Evolutionary conservation across 2,329 filamentous ascomycete species (phyloP).

Genomic region (Mariannaea elegans): DNA sequence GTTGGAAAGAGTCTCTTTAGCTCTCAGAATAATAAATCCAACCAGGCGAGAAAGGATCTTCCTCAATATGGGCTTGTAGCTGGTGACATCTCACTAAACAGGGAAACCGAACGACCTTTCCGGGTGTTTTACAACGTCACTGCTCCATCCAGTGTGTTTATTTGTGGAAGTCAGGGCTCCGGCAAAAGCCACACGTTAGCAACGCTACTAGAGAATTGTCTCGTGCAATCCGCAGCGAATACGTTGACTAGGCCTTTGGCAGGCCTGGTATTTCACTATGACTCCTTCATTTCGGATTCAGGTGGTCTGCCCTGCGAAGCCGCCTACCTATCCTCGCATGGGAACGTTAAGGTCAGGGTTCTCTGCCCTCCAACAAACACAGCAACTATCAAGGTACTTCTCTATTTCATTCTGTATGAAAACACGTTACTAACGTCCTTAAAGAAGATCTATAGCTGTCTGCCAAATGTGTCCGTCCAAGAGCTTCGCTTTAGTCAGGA

Average conservation of each 20-base stretch:
- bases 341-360: conserved; percentile 57
- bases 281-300: conserved; percentile 60
- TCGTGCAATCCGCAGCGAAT: conserved; percentile 56
- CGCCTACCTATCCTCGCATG: conserved; percentile 59
- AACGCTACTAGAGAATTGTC: conserved; percentile 65
- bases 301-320: conserved; percentile 66
- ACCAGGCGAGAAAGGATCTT: not conserved
- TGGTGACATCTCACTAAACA: not conserved
- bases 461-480: conserved; percentile 57
- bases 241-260: conserved; percentile 61
- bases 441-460: conserved; percentile 50
- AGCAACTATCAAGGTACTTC: conserved; percentile 46
- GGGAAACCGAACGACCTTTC: conserved; percentile 22
- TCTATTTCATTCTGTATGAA: not conserved
- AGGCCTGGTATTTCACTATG: conserved; percentile 72
- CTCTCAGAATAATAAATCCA: not conserved
- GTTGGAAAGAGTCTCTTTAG: not conserved
- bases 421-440: not conserved
- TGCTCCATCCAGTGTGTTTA: conserved; percentile 66
- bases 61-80: not conserved
- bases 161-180: conserved; percentile 71
- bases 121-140: conserved; percentile 54
- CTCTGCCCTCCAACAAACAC: conserved; percentile 65
- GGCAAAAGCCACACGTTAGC: conserved; percentile 71
- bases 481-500: conserved; percentile 60